These are phyloP conservation scores for Rhizophora mangle DNA, from an alignment of 345 rosid species.

Conservation along the genomic window DNA sequence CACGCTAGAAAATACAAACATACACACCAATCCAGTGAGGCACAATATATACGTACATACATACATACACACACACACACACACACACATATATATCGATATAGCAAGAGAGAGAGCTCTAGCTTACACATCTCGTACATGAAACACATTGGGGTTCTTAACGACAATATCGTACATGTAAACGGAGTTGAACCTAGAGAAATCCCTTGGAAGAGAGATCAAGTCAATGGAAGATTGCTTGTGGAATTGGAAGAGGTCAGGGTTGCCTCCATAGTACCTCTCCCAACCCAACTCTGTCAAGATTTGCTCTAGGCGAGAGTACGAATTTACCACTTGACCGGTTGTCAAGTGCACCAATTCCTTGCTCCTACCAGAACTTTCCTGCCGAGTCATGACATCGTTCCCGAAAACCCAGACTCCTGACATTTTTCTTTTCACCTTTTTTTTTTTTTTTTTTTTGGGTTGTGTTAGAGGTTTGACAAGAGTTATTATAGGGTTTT, in stretches of 20 bases:
- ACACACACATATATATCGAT: too few relatives aligned
- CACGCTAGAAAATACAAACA: neutral
- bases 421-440: slow-evolving; percentile 36
- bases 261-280: slow-evolving; percentile 64
- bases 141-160: slow-evolving; percentile 81
- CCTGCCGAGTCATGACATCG: slow-evolving; percentile 62
- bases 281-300: slow-evolving; percentile 82
- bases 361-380: slow-evolving; percentile 36
- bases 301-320: slow-evolving; percentile 58
- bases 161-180: slow-evolving; percentile 88
- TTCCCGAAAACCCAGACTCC: slow-evolving; percentile 74
- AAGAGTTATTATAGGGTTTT: slow-evolving; percentile 18
- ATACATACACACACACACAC: too few relatives aligned
- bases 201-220: slow-evolving; percentile 84
- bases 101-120: too few relatives aligned
- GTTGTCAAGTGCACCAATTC: slow-evolving; percentile 70
- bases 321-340: slow-evolving; percentile 56
- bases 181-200: slow-evolving; percentile 73
- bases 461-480: neutral
- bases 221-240: slow-evolving; percentile 78
- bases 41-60: neutral
- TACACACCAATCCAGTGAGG: neutral
- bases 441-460: neutral
- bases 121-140: slow-evolving; percentile 57
- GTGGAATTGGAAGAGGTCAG: slow-evolving; percentile 74